phyloP scores from a whole-genome alignment of 495 filamentous ascomycete genomes.

The Penicillium paradoxum region DNA sequence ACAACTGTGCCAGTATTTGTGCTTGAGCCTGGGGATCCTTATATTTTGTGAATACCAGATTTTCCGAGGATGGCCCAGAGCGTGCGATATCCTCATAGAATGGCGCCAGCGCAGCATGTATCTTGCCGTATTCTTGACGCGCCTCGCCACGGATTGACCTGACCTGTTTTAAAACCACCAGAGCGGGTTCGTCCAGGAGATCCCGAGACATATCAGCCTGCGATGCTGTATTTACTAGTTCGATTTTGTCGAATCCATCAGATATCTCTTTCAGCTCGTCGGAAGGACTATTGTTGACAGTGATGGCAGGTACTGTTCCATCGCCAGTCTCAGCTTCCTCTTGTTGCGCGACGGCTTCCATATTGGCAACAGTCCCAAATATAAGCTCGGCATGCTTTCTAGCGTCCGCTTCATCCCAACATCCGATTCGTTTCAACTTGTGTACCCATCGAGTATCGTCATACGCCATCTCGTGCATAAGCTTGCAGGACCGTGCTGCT shows the following conservation, averaged over 20 bases:
- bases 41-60: conserved; percentile 78
- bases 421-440: conserved; percentile 74
- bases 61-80: conserved; percentile 71
- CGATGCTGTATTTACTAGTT: conserved; percentile 33
- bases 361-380: conserved; percentile 61
- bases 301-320: conserved; percentile 12
- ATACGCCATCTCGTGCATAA: conserved; percentile 97
- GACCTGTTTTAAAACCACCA: conserved; percentile 62
- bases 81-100: conserved; percentile 79
- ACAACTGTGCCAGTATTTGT: conserved; percentile 74
- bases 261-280: conserved; percentile 33
- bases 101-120: conserved; percentile 81
- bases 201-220: conserved; percentile 13
- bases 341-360: conserved; percentile 48
- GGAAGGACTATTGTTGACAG: conserved; percentile 9
- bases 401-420: conserved; percentile 90
- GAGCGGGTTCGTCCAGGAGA: conserved; percentile 39
- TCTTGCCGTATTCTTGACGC: conserved; percentile 81
- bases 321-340: conserved; percentile 33
- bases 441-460: conserved; percentile 96
- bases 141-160: conserved; percentile 82
- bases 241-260: conserved; percentile 66
- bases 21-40: conserved; percentile 86
- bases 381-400: conserved; percentile 70
- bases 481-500: conserved; percentile 81